These are phyloP conservation scores for Aegilops sharonensis DNA, from an alignment of 176 grass and related monocot species.

Conservation along the genomic window DNA sequence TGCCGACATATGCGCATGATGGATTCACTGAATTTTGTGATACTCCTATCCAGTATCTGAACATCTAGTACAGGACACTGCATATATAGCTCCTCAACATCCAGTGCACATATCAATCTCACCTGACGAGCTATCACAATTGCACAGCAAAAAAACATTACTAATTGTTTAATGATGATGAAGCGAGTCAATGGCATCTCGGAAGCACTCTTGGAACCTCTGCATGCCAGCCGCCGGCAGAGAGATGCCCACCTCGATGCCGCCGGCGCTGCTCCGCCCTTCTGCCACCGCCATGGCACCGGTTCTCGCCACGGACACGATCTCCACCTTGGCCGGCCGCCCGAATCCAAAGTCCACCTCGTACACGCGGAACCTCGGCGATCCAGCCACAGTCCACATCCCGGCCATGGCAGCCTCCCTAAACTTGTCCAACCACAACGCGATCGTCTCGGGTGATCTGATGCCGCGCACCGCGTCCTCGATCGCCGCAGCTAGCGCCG, in stretches of 20 bases:
- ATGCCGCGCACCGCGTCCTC: constrained; percentile 9
- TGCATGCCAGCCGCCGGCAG: constrained; percentile 42
- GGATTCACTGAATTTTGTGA: too few species aligned
- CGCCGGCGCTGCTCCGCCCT: constrained; percentile 13
- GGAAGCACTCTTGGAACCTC: constrained; percentile 31
- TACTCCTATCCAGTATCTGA: too few species aligned
- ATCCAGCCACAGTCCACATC: constrained; percentile 24
- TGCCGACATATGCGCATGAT: too few species aligned
- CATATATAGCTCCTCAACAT: too few species aligned
- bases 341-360: constrained; percentile 58
- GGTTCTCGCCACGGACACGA: constrained; percentile 37
- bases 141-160: not conserved
- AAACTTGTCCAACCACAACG: not conserved
- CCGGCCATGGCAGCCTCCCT: not conserved
- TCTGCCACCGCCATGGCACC: constrained; percentile 44
- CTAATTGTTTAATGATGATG: not conserved
- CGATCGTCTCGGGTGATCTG: not conserved
- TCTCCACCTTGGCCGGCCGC: constrained; percentile 47
- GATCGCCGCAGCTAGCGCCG: constrained; percentile 8
- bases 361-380: constrained; percentile 55
- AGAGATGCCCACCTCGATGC: constrained; percentile 53
- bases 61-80: too few species aligned
- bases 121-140: too few species aligned
- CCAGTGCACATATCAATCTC: too few species aligned
- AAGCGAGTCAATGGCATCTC: not conserved